Base-by-base conservation (phyloP, 495 filamentous ascomycete genomes). In the Daldinia decipiens region DNA sequence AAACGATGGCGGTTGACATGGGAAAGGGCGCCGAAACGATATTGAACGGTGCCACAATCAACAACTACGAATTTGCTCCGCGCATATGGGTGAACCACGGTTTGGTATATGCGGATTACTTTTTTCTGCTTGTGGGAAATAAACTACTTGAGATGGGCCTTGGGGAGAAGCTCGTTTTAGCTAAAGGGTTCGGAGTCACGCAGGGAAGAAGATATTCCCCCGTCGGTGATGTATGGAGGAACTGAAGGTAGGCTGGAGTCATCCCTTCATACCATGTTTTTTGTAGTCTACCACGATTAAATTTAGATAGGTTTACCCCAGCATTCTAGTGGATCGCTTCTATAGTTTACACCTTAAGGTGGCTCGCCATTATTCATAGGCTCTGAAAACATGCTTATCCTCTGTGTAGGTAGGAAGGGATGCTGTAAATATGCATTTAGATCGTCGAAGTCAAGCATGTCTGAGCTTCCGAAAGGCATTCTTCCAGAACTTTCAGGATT, bases 31-130 rank as follows among this genome's bases (percentile, higher is more conserved):
- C 59, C 15, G 74, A 78, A 43, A 62, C 73, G 45, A 80, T 78
- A 65, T 36, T 81, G 21, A 72, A 71, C 68, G 78, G 80, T 38
- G 81, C 80, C 5, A 84, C 82, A 0, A 78, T 78, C 6, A 79
- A 81, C 45, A 77, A 81, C 52, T 81, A 84, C 40, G 74, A 72
- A 53, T 54, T 69, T 62, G 72, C 73, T 3, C 56, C 74, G 0
- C 59, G 69, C 11, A 62, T 63, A 31, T 73, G 75, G 47, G 64
- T 63, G 6, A 76, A 81, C 36, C 78, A 79, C 53, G 83, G 82
- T 36, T 60, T 85, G 3, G 82, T 84, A 7, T 85, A 85, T 76
- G 83, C 80, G 1, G 82, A 83, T 68, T 85, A 84, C 66, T 85
- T 81, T 67, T 77, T 83, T 50, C 68, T 85, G n/a, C 78, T 81